Conservation (phyloP, 345 rosid genomes). For the Camelina hispida region DNA sequence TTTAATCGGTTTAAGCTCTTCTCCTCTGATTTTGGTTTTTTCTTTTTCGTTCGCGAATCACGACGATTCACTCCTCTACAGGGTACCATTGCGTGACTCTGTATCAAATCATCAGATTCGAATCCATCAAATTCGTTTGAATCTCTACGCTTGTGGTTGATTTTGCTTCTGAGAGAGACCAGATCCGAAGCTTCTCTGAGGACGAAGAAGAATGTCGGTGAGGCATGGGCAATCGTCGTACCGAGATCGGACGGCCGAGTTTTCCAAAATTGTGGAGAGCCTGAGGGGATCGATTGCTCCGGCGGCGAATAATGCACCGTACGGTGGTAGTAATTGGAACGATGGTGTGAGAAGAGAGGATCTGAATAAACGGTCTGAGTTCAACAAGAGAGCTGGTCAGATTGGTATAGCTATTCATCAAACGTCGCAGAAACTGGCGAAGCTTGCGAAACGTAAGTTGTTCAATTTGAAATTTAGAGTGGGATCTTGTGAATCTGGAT, state of each 20-base stretch:
- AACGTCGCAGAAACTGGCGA: slow-evolving; percentile 80
- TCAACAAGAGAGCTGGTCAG: slow-evolving; percentile 63
- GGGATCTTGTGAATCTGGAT: slow-evolving; percentile 29
- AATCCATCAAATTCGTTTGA: slow-evolving; percentile 4
- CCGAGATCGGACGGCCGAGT: slow-evolving; percentile 79
- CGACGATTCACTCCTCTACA: too few species aligned
- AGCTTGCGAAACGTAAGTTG: slow-evolving; percentile 75
- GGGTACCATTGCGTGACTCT: too few species aligned
- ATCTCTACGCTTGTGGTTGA: slow-evolving; percentile 5
- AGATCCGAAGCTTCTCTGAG: slow-evolving; percentile 36
- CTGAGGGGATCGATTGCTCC: slow-evolving; percentile 54
- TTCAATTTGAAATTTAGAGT: slow-evolving; percentile 1
- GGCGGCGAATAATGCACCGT: slow-evolving; percentile 44
- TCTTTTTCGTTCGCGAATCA: too few species aligned
- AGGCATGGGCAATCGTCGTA: slow-evolving; percentile 60
- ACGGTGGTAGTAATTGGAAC: slow-evolving; percentile 25
- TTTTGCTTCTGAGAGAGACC: slow-evolving; percentile 23
- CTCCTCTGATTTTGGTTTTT: too few species aligned
- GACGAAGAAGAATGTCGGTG: slow-evolving; percentile 40
- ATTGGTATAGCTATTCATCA: slow-evolving; percentile 71
- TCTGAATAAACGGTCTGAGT: slow-evolving; percentile 64
- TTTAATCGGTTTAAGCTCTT: too few species aligned
- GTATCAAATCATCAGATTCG: background rate
- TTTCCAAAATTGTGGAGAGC: slow-evolving; percentile 59
- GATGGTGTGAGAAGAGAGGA: slow-evolving; percentile 47